These are phyloP conservation scores for Neodidymelliopsis sp. DNA, from an alignment of 2,329 filamentous ascomycete genomes.

Conservation along the genomic window DNA sequence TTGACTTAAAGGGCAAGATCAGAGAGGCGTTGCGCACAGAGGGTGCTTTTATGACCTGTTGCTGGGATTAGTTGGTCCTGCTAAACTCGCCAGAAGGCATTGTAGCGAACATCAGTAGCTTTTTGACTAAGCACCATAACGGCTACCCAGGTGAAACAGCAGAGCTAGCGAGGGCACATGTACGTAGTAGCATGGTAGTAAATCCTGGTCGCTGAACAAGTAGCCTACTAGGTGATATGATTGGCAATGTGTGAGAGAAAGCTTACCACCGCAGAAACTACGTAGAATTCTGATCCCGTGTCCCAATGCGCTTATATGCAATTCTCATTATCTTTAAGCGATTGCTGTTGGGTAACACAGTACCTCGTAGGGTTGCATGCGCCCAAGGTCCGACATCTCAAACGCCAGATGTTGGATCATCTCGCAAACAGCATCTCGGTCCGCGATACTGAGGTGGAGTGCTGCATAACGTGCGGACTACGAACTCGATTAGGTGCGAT, in stretches of 20 bases:
- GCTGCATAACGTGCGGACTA: neutral
- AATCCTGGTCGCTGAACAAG: too few relatives aligned
- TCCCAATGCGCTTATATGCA: neutral
- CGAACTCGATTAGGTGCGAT: neutral
- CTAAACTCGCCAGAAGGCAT: too few relatives aligned
- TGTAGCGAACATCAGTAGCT: too few relatives aligned
- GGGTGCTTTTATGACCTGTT: neutral
- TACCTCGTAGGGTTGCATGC: neutral
- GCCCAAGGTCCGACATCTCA: neutral
- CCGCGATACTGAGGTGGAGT: neutral
- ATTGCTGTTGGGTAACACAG: neutral
- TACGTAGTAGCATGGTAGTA: too few relatives aligned
- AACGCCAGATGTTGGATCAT: slow-evolving; percentile 1
- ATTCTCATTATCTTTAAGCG: neutral
- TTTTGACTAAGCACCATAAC: too few relatives aligned
- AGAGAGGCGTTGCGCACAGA: neutral
- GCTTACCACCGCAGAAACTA: too few relatives aligned
- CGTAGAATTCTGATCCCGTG: too few relatives aligned
- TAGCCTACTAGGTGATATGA: too few relatives aligned
- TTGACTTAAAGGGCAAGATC: neutral
- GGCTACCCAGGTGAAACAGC: too few relatives aligned
- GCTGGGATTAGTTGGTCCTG: neutral
- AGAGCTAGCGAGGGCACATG: too few relatives aligned
- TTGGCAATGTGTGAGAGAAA: too few relatives aligned
- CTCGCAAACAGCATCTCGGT: slow-evolving; percentile 3